Evolutionary conservation across 208 protist genomes (phyloP), one percentile per base, ranked within the genome.

Genomic region (Balamuthia mandrillaris): DNA sequence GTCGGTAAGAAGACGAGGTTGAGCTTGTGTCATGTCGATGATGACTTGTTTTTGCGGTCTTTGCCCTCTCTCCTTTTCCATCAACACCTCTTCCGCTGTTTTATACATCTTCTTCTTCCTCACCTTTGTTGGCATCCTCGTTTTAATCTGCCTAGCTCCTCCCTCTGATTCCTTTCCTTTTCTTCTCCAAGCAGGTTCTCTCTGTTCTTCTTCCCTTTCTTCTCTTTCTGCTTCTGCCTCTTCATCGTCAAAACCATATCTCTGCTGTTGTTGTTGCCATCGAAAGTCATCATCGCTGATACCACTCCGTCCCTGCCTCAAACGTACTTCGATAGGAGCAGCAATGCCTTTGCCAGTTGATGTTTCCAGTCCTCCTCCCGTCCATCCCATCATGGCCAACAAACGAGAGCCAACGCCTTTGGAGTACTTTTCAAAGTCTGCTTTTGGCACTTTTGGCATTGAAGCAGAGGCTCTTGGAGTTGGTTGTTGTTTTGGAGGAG

Each of bases 361-460:
- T 1, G 72, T 81, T 49, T 81, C 60, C 47, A 81, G 54, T 33
- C 72, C 72, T 33, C 72, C 72, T 18, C 72, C 72, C 16, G 72
- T 63, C 72, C 72, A 81, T n/a, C 72, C 72, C 72, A 81, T 81
- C 72, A 61, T 81, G 49, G 45, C 72, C 49, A 81, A 49, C 72
- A 81, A 33, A 16, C 72, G 72, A 21, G 72, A 27, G 16, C 72
- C 72, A 33, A 81, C 35, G 37, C 41, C 35, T 49, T 81, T 56
- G 18, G 49, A 21, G 49, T 56, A 56, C 49, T 56, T 56, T 21
- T 56, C 49, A n/a, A 56, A 56, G 16, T 56, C 49, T 21, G 49
- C 72, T 49, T 35, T 39, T 61, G 4, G 72, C 72, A 12, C 44
- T 78, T 18, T n/a, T 78, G 42, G 68, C n/a, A n/a, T n/a, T n/a